phyloP scores from a whole-genome alignment of 2,329 filamentous ascomycete genomes.

The Stachybotrys elegans region DNA sequence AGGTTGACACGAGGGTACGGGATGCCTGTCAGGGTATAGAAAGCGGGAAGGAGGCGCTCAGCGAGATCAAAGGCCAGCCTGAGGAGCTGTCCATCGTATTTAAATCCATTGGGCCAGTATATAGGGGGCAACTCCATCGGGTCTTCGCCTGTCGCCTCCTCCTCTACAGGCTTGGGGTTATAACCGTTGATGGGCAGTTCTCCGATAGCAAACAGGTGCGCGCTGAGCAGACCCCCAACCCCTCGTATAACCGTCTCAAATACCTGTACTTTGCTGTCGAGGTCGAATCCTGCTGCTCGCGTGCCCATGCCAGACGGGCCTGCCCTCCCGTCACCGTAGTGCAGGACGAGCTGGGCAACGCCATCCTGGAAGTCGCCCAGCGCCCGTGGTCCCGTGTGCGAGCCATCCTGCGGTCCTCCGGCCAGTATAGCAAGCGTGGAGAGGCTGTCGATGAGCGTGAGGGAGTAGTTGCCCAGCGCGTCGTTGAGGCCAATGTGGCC shows the following conservation, averaged over 20 bases:
- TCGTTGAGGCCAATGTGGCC: slow-evolving; percentile 86
- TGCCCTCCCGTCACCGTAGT: slow-evolving; percentile 80
- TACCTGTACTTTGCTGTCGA: slow-evolving; percentile 97
- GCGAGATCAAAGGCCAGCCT: slow-evolving; percentile 85
- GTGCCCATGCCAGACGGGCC: slow-evolving; percentile 65
- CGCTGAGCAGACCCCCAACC: slow-evolving; percentile 83
- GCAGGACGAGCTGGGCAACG: slow-evolving; percentile 65
- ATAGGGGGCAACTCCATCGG: slow-evolving; percentile 51
- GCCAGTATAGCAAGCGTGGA: slow-evolving; percentile 91
- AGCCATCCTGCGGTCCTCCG: slow-evolving; percentile 53
- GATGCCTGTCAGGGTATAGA: slow-evolving; percentile 84
- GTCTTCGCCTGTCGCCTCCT: slow-evolving; percentile 24
- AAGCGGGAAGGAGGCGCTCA: slow-evolving; percentile 80
- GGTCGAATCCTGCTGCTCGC: slow-evolving; percentile 77
- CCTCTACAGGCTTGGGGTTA: slow-evolving; percentile 36
- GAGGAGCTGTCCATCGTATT: slow-evolving; percentile 84
- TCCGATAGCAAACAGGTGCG: slow-evolving; percentile 87
- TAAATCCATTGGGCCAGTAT: slow-evolving; percentile 69
- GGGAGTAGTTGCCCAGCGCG: slow-evolving; percentile 91
- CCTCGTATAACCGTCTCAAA: slow-evolving; percentile 97
- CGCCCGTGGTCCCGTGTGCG: slow-evolving; percentile 39
- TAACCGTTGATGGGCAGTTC: slow-evolving; percentile 85
- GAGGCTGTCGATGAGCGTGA: slow-evolving; percentile 91
- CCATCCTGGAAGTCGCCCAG: slow-evolving; percentile 75
- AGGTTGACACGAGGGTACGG: slow-evolving; percentile 95